These are phyloP conservation scores for Phytophthora uliginosa DNA, from an alignment of 352 stramenopile genomes.

Conservation along the genomic window DNA sequence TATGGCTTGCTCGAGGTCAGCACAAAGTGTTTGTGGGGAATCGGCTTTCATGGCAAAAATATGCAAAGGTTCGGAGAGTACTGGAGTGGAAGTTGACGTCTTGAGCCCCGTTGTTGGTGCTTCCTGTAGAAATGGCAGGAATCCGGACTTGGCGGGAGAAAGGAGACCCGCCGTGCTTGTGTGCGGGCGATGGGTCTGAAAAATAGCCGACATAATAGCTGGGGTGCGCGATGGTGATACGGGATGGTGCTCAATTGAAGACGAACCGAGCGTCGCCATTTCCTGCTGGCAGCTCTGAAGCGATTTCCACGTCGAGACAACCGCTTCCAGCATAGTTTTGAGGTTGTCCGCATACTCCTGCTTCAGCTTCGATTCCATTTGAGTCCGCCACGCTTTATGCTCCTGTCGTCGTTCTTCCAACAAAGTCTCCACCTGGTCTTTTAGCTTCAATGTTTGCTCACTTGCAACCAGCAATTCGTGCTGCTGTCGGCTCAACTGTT, in stretches of 20 bases:
- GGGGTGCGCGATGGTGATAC: conserved; percentile 31
- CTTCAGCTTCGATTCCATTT: conserved; percentile 43
- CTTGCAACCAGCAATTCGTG: conserved; percentile 26
- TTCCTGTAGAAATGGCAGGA: conserved; percentile 42
- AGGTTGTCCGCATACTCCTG: conserved; percentile 38
- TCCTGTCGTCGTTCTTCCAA: conserved; percentile 47
- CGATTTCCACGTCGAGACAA: conserved; percentile 48
- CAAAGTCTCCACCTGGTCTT: conserved; percentile 46
- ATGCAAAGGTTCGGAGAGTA: conserved; percentile 12
- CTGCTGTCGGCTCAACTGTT: conserved; percentile 32
- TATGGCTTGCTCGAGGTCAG: conserved; percentile 20
- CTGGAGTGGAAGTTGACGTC: conserved; percentile 17
- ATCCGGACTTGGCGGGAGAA: conserved; percentile 11
- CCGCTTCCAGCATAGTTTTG: conserved; percentile 41
- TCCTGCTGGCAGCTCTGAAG: conserved; percentile 44
- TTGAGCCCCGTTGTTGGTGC: conserved; percentile 13
- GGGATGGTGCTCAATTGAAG: conserved; percentile 10
- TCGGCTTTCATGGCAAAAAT: not conserved
- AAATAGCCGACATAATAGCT: conserved; percentile 36
- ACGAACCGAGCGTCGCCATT: conserved; percentile 24
- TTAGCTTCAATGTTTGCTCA: conserved; percentile 27
- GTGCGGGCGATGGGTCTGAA: conserved; percentile 32
- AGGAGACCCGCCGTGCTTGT: conserved; percentile 14
- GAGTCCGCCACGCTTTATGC: conserved; percentile 41
- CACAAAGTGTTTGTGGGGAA: conserved; percentile 1